Conservation (phyloP, 2,329 filamentous ascomycete genomes). For the Phaeoacremonium minimum region DNA sequence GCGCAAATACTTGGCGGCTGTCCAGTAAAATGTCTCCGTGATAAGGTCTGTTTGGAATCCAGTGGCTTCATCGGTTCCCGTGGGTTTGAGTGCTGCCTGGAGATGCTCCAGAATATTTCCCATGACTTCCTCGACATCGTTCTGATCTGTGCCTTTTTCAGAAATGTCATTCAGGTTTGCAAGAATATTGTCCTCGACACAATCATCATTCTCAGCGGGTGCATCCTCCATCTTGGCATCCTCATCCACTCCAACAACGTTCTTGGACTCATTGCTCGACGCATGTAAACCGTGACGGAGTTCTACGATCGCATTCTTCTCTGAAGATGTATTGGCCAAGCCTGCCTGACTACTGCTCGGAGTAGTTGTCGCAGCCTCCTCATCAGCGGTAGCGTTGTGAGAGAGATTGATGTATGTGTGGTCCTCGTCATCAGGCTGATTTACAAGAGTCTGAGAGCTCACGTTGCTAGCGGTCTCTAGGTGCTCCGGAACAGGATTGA, state of each 20-base stretch:
- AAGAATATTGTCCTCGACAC: conserved; percentile 37
- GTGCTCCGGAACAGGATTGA: conserved; percentile 19
- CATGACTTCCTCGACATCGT: conserved; percentile 95
- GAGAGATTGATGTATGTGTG: conserved; percentile 27
- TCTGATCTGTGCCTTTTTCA: conserved; percentile 62
- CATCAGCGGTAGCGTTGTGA: not conserved
- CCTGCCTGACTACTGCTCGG: not conserved
- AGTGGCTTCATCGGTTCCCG: conserved; percentile 52
- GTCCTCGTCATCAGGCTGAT: conserved; percentile 31
- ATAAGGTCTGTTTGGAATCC: conserved; percentile 80
- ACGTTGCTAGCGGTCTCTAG: conserved; percentile 38
- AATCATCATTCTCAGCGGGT: conserved; percentile 15
- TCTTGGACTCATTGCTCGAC: too few species aligned
- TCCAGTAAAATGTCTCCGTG: conserved; percentile 65
- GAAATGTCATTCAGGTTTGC: conserved; percentile 40
- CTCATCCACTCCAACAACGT: conserved; percentile 15
- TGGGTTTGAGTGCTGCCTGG: conserved; percentile 79
- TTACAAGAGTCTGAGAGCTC: conserved; percentile 50
- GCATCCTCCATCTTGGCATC: conserved; percentile 8
- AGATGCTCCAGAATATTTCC: conserved; percentile 86
- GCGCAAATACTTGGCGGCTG: conserved; percentile 50
- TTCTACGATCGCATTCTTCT: not conserved
- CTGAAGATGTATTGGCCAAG: not conserved
- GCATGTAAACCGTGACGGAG: too few species aligned
- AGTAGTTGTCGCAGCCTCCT: too few species aligned